Base-by-base conservation (phyloP, 176 grass and related monocot genomes). In the Dendrocalamus sinicus region DNA sequence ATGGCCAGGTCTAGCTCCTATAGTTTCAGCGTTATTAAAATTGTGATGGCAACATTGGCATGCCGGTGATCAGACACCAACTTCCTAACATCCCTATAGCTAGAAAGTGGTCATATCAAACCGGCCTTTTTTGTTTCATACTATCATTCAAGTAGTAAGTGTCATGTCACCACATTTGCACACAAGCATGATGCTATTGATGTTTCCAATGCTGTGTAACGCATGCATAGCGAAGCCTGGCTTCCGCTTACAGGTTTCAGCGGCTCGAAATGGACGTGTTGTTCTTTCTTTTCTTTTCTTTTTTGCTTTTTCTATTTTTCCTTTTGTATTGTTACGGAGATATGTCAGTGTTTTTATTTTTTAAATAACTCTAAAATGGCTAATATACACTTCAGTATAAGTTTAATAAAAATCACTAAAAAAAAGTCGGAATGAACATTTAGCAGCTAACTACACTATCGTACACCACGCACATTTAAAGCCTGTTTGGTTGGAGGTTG, bases 131-230 rank as follows among this genome's bases (percentile, higher is more conserved):
- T 53, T 24, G 20, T 24, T 60, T 74, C 46, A 4, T 17, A 16
- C 23, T 16, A 23, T 17, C 72, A 44, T 66, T 44, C 59, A 44
- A 43, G 10, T 30, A 44, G 88, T 60, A 80, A 70, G 83, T 11
- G 78, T 90, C 78, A 23, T 72, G 41, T 82, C 84, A 44, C 72
- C 46, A 66, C 66, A 82, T 78, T 90, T 86, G 54, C 66, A 86
- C 83, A 90, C 68, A 80, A 79, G 23, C 45, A 19, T 16, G 48
- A 48, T 51, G 55, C 11, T 6, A 15, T 45, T 40, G 20, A 17
- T 2, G 16, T 40, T 44, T 39, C 73, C 81, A 4, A 73, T 43
- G 81, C 23, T 2, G 6, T 30, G 71, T 70, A 62, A 69, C 72
- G 64, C 72, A 61, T 41, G 86, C 78, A 37, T 40, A 51, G n/a